Base-by-base conservation (phyloP, 257 asterid species). In the Primulina eburnea region DNA sequence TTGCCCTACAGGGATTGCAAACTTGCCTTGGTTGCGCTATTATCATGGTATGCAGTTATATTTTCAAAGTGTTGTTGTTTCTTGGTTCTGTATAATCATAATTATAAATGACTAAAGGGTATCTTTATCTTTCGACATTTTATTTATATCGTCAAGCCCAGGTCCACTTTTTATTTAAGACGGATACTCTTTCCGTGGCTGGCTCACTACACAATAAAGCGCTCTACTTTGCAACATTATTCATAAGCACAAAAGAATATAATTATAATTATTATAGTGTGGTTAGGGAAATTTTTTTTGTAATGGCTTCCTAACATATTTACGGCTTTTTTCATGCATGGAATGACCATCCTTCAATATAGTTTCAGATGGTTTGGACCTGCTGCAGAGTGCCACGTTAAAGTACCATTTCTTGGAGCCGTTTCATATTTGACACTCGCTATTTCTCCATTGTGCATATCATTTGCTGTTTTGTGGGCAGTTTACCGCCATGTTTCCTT, bases 361-460 rank as follows among this genome's bases (percentile, higher is more conserved):
- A 94, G 99, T 91, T 92, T 90, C 93, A 91, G 97, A 92, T 84
- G 92, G 86, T 94, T 89, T 70, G 84, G 85, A 70, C 90, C 40
- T n/a, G 92, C 95, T 28, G 92, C 82, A 3, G 94, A 86, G 77
- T 61, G 92, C 9, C 92, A 61, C 69, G 69, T 92, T 58, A 88
- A 88, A 84, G 88, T 94, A 60, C 99, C 98, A 38, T 64, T 84
- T 9, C 72, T 94, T 69, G 99, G 99, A 69, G 93, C 93, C 69
- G 89, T 94, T 21, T 94, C 99, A 38, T 82, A 88, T 77, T 76
- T 94, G 85, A 85, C 98, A 17, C 84, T 94, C 53, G 95, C 87
- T 40, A 89, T 91, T 63, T 86, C 95, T 64, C 98, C 99, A 40
- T 89, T 94, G 87, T 94, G 99, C 89, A 76, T 88, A 71, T 82